Evolutionary conservation across 1,139 yeast species (phyloP), one percentile per base, ranked within the genome.

Genomic region (Saccharomyces hybrid): DNA sequence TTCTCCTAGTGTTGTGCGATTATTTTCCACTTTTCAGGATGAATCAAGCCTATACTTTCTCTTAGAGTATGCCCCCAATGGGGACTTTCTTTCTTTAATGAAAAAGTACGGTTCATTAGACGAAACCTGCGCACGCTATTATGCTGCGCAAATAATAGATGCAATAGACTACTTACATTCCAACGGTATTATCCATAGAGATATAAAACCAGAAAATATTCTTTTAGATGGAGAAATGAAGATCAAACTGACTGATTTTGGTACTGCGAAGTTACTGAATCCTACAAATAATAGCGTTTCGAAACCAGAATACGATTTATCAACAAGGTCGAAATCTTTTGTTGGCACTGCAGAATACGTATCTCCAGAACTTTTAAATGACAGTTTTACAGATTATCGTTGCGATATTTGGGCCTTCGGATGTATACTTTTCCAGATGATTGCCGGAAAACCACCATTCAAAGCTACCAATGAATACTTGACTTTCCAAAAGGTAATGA

Each of bases 351-450:
- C 83, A 2, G 83, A 79, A 59, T 86, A 86, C 64, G 99, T 95
- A 7, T 86, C 96, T 0, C 99, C 99, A 0, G 99, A 95, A 70
- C 76, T 95, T 51, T 76, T 95, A 58, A 84, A 85, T 58, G 85
- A 86, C 61, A 93, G 91, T 66, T 77, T 80, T 28, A 87, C 95
- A 58, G 97, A 96, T 28, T 87, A 85, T 64, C 83, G 89, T 52
- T 83, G 95, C 50, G 99, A 95, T 70, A 77, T 93, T 9, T 95
- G 99, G 99, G 97, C 99, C 0, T 78, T 89, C 60, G 99, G 97
- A 1, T 95, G 99, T 71, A 87, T 95, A 16, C 70, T 95, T 23
- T 95, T 82, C 70, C 99, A 95, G 70, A 83, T 95, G 80, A 85
- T 95, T 62, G 89, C 95, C 25, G 99, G 99, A 1, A 80, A 80